Base-by-base conservation (phyloP, 345 rosid genomes). In the Syzygium aqueum region DNA sequence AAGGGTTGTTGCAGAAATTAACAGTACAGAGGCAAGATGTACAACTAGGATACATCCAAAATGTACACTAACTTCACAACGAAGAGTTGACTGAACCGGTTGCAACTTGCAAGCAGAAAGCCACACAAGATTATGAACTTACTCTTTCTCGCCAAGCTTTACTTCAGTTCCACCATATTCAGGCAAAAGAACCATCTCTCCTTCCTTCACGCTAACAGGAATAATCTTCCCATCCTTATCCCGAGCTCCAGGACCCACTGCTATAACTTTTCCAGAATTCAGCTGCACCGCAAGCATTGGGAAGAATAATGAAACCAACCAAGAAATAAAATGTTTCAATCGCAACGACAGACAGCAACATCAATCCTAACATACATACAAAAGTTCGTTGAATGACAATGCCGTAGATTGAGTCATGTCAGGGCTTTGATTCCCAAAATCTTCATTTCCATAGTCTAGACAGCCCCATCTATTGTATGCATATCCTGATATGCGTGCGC, bases 71-170 rank as follows among this genome's bases (percentile, higher is more conserved):
- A 73, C 25, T 73, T 73, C 40, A 86, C 0, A 3, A 49, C 56
- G 27, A 83, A 83, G 52, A 51, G 23, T 33, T 14, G 87, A 17
- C 49, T 19, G 82, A 37, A 73, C 49, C 27, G 37, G 82, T 73
- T 37, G 27, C 82, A 73, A 21, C 12, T 28, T 61, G 54, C 17
- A 49, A 61, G 56, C 17, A 15, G 23, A 53, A 21, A 40, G 16
- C 51, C 28, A 13, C 84, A 33, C 16, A 50, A 57, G 54, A 56
- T 63, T 77, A 86, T n/a, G n/a, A 77, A 86, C 96, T 78, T 90
- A 95, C 98, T 95, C 94, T 89, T 92, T 95, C 77, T 96, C 96
- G 43, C 92, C 96, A 23, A 96, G 96, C 92, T 95, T 95, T 51
- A 95, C 96, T 91, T 96, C 91, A 57, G 96, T 93, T 65, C 99